Base-by-base conservation (phyloP, 768 basidiomycete species). In the Clitopilus passeckerianus region DNA sequence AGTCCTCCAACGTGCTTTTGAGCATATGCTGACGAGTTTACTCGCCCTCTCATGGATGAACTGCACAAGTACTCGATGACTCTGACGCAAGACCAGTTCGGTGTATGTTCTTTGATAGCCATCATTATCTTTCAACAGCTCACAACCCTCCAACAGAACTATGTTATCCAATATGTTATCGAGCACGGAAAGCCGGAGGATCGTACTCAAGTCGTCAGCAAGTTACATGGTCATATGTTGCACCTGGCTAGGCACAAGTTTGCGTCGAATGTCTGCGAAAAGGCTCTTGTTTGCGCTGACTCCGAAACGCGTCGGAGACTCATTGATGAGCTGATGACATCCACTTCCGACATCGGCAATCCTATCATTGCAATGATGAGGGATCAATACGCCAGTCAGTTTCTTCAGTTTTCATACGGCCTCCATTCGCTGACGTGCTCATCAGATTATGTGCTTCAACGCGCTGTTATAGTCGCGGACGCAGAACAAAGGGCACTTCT, bases 201-300 rank as follows among this genome's bases (percentile, higher is more conserved):
- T 68, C 83, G 83, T 56, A 75, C 78, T 2, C 74, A 80, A 58
- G 82, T 97, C 35, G 78, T 94, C 58, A 72, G 76, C 14, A 84
- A 85, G 63, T 79, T 98, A 55, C 83, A 80, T 8, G 92, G 92
- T 2, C 87, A 91, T 66, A 81, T 98, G 70, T 70, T 95, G 44
- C 77, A 79, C 61, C 85, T 95, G 81, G 83, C 93, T 0, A 83
- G 86, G 56, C 93, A 93, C 70, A 96, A 96, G 70, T 96, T 92
- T 67, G 95, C 93, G 5, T 97, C 95, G 5, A 98, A 99, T 67
- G 96, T 98, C 18, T 91, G 90, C 71, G 95, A 96, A 74, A 95
- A 93, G 72, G 93, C 93, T 5, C 80, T 96, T 34, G 71, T 86
- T 27, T 85, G 80, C 34, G 85, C 90, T 0, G 81, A 85, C 57